Base-by-base conservation (phyloP, 2,329 filamentous ascomycete species). In the Epichloe coenophiala region DNA sequence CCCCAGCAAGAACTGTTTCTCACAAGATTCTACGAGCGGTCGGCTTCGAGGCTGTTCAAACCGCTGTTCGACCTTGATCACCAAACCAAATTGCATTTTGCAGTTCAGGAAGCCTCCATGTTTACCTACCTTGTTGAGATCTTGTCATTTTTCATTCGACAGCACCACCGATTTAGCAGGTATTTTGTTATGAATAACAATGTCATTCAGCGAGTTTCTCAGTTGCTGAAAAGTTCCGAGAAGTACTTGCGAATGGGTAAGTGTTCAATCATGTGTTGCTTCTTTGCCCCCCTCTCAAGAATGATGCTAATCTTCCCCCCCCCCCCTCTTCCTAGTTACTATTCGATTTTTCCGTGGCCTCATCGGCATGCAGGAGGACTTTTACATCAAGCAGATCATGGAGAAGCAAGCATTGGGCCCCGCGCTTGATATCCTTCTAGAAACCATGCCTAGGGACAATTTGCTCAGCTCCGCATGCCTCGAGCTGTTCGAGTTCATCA, bases 271-370 rank as follows among this genome's bases (percentile, higher is more conserved):
- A 38, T 21, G 11, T 21, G 12, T 51, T 21, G 15, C 11, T 27
- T 45, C 11, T 44, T 23, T 31, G 7, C 3, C 1, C 21, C 19
- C 19, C 21, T 3, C 21, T 9, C 33, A 46, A 38, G 35, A 2
- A 8, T 23, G 19, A 7, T n/a, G 21, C 44, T 51, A 37, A 48
- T 42, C 23, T 40, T 19, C 13, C 35, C 15, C 1, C 13, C 21
- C n/a, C n/a, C n/a, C n/a, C n/a, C n/a, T n/a, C n/a, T n/a, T 13
- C 12, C 17, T 51, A 90, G 87, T 88, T 59, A 88, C 90, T 5
- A 78, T 98, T 57, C 93, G 95, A 63, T 96, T 95, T 69, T 91
- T 97, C 71, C 86, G 91, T 36, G 87, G 86, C 43, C 79, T 95
- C 54, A 78, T 96, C 52, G 82, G 83, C 44, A 75, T 95, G 38